Base-by-base conservation (phyloP, 352 stramenopile genomes). In the Globisporangium orthogonon region DNA sequence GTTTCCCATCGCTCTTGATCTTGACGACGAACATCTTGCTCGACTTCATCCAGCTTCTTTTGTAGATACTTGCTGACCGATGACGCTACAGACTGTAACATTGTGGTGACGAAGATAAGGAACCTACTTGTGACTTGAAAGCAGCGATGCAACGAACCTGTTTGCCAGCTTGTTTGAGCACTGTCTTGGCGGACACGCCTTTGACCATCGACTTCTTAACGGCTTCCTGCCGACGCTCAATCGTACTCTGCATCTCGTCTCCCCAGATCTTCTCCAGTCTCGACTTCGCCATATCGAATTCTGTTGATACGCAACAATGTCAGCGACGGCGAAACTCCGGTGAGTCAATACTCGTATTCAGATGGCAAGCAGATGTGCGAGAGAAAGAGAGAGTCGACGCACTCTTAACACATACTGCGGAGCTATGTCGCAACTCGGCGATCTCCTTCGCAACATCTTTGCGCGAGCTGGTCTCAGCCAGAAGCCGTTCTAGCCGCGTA, bases 31-130 rank as follows among this genome's bases (percentile, higher is more conserved):
- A 84, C 67, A 13, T 67, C 60, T 9, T 60, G 64, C 10, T 74
- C 67, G 40, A 66, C 73, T 6, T 61, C 52, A 23, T 74, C 63
- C 4, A 83, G 58, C 40, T 75, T 84, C 56, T 84, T 83, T 46
- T 83, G 71, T 13, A 79, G 55, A 41, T 73, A 76, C 18, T 46
- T 64, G 40, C 46, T 48, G 29, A 67, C 43, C 14, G 54, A 39
- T 7, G 53, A 58, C 7, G 44, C 39, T 31, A 55, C 40, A 4
- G 47, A 54, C 23, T 66, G 17, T 7, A 44, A 17, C 37, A 43
- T 43, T 13, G 37, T 43, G 7, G 2, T 17, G 37, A 43, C 11
- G 35, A 40, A 2, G 14, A 2, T 40, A 11, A 11, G 14, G 7
- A 40, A 15, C 9, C 7, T 2, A 0, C 35, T 40, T 0, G 1